A percentile compares a stretch with the other conserved stretches of the same genome.
Evolutionary conservation across 31 red algal species (phyloP).

Genomic region (Endocladia muricata): DNA sequence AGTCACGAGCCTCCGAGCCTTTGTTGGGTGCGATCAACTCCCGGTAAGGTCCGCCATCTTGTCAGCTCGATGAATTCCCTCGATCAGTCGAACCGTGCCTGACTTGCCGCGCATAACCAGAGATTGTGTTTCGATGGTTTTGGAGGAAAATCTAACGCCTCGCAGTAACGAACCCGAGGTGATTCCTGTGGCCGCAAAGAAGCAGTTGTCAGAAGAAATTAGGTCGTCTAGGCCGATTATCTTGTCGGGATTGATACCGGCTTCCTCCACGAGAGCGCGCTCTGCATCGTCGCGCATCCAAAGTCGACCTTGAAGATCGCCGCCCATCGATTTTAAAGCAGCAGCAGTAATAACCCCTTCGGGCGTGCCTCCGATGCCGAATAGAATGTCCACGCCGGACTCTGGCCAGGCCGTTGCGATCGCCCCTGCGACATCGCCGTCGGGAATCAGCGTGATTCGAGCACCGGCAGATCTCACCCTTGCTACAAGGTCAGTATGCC

Average conservation of each 20-base stretch:
- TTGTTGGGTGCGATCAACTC: too few relatives aligned
- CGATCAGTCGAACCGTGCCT: not conserved
- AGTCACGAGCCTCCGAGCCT: too few relatives aligned
- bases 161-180: not conserved
- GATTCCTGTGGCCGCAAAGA: slow-evolving; percentile 8
- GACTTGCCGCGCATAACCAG: not conserved
- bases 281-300: not conserved
- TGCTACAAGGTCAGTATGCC: not conserved
- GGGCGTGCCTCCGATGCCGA: slow-evolving; percentile 19
- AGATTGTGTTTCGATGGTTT: not conserved
- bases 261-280: not conserved
- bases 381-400: not conserved
- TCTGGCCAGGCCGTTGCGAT: not conserved
- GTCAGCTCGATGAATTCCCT: not conserved
- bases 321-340: not conserved
- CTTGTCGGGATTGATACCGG: not conserved
- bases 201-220: not conserved
- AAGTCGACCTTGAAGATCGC: not conserved
- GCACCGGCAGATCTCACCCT: not conserved
- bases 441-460: not conserved
- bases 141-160: not conserved
- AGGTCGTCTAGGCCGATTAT: not conserved
- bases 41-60: too few relatives aligned
- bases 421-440: slow-evolving; percentile 9
- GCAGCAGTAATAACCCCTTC: slow-evolving; percentile 17